phyloP scores from a whole-genome alignment of 306 rosid genomes.

The Astragalus membranaceus region DNA sequence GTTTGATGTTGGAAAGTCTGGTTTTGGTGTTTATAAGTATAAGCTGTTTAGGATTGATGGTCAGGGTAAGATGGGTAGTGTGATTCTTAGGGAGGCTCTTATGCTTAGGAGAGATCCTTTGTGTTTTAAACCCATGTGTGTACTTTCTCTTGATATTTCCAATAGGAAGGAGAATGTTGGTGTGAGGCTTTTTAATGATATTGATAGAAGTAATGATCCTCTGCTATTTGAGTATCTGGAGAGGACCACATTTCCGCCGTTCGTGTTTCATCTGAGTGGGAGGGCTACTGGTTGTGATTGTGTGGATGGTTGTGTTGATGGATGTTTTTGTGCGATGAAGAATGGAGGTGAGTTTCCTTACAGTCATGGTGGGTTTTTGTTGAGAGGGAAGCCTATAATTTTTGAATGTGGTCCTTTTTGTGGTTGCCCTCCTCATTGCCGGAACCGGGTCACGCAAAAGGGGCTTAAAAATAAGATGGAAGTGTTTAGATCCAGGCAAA shows the following conservation, averaged over 20 bases:
- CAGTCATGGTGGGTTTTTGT: conserved; percentile 55
- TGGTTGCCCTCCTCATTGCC: conserved; percentile 65
- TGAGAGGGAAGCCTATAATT: conserved; percentile 81
- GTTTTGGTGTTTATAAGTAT: conserved; percentile 86
- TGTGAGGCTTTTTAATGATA: conserved; percentile 65
- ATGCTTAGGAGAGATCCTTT: conserved; percentile 45
- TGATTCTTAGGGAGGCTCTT: conserved; percentile 48
- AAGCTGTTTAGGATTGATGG: conserved; percentile 75
- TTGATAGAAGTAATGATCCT: conserved; percentile 61
- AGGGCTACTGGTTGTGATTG: conserved; percentile 63
- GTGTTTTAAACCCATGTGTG: conserved; percentile 48
- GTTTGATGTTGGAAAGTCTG: conserved; percentile 95
- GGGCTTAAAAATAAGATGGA: conserved; percentile 65
- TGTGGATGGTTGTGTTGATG: conserved; percentile 42
- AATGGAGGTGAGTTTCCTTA: conserved; percentile 74
- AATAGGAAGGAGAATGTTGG: conserved; percentile 44
- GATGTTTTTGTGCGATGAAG: conserved; percentile 74
- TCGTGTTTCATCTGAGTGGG: conserved; percentile 59
- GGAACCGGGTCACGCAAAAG: conserved; percentile 69
- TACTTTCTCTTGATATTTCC: conserved; percentile 64
- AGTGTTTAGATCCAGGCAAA: conserved; percentile 80
- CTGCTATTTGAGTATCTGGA: conserved; percentile 59
- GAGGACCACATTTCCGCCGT: conserved; percentile 51
- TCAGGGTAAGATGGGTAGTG: conserved; percentile 85
- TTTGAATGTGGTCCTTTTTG: conserved; percentile 92